Percentiles rank a stretch among this genome's conserved stretches.
phyloP scores from a whole-genome alignment of 768 basidiomycete species.

The Boletus reticuloceps region DNA sequence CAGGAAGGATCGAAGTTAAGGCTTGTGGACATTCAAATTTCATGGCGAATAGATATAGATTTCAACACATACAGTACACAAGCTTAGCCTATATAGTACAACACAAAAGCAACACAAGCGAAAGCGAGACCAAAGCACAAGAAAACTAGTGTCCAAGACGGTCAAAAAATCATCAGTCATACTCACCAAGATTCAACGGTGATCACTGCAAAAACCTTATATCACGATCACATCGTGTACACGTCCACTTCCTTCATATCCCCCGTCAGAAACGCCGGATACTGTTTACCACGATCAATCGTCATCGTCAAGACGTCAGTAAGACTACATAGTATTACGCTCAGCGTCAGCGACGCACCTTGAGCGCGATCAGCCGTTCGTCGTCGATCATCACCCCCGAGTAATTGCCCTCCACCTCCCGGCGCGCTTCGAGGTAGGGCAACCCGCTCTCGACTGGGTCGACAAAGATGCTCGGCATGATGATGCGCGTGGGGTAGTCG shows the following conservation, averaged over 20 bases:
- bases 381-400: conserved; percentile 45
- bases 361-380: conserved; percentile 39
- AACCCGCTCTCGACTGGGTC: conserved; percentile 25
- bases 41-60: too few species aligned
- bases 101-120: too few species aligned
- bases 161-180: too few species aligned
- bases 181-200: too few species aligned
- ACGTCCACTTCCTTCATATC: conserved; percentile 36
- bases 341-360: conserved; percentile 29
- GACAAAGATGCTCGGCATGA: conserved; percentile 21
- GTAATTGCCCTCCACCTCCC: conserved; percentile 27
- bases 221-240: conserved; percentile 27
- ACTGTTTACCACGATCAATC: conserved; percentile 6
- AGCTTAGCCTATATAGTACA: too few species aligned
- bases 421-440: conserved; percentile 31
- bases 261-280: conserved; percentile 26
- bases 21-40: too few species aligned
- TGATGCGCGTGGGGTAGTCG: conserved; percentile 8
- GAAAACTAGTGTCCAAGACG: too few species aligned
- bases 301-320: background rate
- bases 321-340: too few species aligned
- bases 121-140: too few species aligned
- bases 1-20: too few species aligned
- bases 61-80: too few species aligned
- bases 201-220: too few species aligned